phyloP scores from a whole-genome alignment of 2,329 filamentous ascomycete genomes.

The Juglanconis sp. region DNA sequence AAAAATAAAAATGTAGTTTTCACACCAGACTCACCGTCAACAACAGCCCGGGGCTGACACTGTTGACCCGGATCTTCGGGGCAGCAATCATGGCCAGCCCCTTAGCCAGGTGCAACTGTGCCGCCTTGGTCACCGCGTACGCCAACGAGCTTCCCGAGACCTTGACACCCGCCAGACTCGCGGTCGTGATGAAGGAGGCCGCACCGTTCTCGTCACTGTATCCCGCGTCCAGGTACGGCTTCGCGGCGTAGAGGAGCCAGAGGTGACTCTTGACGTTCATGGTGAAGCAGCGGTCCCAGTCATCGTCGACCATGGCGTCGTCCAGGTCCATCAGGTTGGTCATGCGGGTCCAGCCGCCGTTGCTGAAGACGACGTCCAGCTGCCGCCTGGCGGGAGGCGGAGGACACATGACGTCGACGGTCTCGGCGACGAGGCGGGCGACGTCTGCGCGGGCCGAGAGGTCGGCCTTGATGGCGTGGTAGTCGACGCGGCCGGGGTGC shows the following conservation, averaged over 20 bases:
- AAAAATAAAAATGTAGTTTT: not conserved
- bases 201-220: constrained; percentile 43
- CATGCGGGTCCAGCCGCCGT: constrained; percentile 58
- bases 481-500: constrained; percentile 26
- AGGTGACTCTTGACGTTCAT: constrained; percentile 63
- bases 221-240: constrained; percentile 45
- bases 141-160: constrained; percentile 62
- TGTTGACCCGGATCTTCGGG: constrained; percentile 57
- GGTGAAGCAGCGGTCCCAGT: constrained; percentile 58
- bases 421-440: constrained; percentile 54
- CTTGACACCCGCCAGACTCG: constrained; percentile 62
- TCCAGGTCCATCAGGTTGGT: constrained; percentile 45
- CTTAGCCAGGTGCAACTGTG: constrained; percentile 59
- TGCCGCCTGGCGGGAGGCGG: constrained; percentile 30
- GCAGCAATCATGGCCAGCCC: constrained; percentile 50
- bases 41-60: constrained; percentile 52
- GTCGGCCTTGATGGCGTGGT: constrained; percentile 62
- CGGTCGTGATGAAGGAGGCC: constrained; percentile 58
- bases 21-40: constrained; percentile 37
- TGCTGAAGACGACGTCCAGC: constrained; percentile 75
- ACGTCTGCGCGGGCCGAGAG: constrained; percentile 59
- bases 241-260: constrained; percentile 56
- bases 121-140: constrained; percentile 75
- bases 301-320: constrained; percentile 53
- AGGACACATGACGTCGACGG: constrained; percentile 54